Percentiles rank a stretch among this genome's conserved stretches.
Conservation (phyloP, 2,329 filamentous ascomycete genomes). For the Colletotrichum zoysiae region DNA sequence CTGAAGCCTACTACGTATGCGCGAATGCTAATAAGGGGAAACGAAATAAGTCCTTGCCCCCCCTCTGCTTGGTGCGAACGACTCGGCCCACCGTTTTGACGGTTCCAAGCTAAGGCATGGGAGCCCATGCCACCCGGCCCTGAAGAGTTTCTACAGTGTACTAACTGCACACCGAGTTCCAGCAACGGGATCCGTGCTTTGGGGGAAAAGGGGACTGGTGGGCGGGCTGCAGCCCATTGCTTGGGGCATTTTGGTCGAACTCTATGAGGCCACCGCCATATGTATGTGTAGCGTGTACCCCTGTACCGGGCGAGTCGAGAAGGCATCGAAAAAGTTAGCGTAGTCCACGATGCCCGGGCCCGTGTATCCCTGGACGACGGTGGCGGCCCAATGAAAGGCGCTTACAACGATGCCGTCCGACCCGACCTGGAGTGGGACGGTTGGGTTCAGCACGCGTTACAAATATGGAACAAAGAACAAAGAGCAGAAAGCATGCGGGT, state of each 20-base stretch:
- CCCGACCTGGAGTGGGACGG: constrained; percentile 3
- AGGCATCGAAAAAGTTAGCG: not conserved
- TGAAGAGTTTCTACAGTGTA: not conserved
- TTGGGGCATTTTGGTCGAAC: constrained; percentile 4
- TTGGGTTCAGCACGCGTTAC: constrained; percentile 31
- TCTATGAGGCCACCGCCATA: constrained; percentile 3
- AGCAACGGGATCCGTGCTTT: constrained; percentile 27
- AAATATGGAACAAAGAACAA: constrained; percentile 36
- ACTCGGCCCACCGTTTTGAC: constrained; percentile 16
- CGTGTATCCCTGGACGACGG: constrained; percentile 13
- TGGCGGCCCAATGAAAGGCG: not conserved
- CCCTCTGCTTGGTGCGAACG: not conserved
- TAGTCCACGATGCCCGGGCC: not conserved
- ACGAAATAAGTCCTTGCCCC: not conserved
- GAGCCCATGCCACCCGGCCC: constrained; percentile 10
- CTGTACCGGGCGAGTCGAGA: not conserved
- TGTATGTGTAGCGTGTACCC: constrained; percentile 1
- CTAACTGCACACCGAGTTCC: not conserved
- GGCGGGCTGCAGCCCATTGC: not conserved
- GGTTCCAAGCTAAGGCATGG: constrained; percentile 21
- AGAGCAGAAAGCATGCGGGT: constrained; percentile 12
- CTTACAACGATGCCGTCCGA: constrained; percentile 24
- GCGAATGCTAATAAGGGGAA: not conserved
- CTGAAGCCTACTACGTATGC: not conserved
- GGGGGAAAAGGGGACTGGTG: not conserved